phyloP scores from a whole-genome alignment of 768 basidiomycete species.

The Lentinula aciculospora region DNA sequence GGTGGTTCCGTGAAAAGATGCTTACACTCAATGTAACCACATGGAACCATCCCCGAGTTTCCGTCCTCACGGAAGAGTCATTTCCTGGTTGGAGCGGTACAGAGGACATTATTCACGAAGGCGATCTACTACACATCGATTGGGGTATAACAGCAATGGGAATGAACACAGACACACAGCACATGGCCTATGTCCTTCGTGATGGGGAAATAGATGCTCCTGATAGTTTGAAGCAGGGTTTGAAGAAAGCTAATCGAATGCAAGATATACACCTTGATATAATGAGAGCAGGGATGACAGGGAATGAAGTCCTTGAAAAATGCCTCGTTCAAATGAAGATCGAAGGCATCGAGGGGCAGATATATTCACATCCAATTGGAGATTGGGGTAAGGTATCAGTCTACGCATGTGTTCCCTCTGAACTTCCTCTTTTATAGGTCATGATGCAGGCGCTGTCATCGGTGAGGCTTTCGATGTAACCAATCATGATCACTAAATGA shows the following conservation, averaged over 20 bases:
- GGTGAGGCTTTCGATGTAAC: constrained; percentile 22
- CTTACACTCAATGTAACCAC: constrained; percentile 38
- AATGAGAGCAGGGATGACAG: constrained; percentile 40
- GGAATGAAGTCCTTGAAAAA: constrained; percentile 37
- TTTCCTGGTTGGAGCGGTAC: constrained; percentile 38
- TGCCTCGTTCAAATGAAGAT: constrained; percentile 37
- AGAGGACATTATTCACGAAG: constrained; percentile 33
- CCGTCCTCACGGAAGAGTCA: constrained; percentile 33
- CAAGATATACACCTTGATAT: constrained; percentile 41
- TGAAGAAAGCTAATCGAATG: constrained; percentile 42
- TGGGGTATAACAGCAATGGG: constrained; percentile 51
- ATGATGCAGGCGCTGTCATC: constrained; percentile 45
- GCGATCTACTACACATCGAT: constrained; percentile 50
- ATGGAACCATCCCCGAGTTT: constrained; percentile 50
- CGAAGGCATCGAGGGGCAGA: constrained; percentile 41
- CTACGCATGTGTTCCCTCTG: not conserved
- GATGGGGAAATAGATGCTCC: constrained; percentile 38
- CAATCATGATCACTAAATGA: not conserved
- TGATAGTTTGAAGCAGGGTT: constrained; percentile 35
- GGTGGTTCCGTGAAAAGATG: constrained; percentile 53
- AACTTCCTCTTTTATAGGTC: constrained; percentile 10
- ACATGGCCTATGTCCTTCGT: constrained; percentile 49
- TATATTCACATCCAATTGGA: constrained; percentile 51
- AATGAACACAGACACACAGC: constrained; percentile 52
- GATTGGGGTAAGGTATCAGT: constrained; percentile 34